Evolutionary conservation across 345 rosid species (phyloP), one percentile per base, ranked within the genome.

Genomic region (Kandelia obovata): DNA sequence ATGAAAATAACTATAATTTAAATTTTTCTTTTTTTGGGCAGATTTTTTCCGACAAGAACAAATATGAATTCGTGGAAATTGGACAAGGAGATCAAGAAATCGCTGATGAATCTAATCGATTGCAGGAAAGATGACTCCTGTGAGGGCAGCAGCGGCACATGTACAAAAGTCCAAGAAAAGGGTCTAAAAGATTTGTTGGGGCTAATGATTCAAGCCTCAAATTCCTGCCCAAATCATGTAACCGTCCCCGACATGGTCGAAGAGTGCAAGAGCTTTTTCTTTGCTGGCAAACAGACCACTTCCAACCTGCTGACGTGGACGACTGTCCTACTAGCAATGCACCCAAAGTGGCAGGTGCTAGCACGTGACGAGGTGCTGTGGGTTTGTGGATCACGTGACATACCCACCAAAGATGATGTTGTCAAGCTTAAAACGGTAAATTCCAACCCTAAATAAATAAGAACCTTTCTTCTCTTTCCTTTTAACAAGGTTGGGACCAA

Each of bases 221-320:
- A 82, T 53, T 30, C 70, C 60, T 39, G 69, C 49, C 10, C 76
- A 32, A 82, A 87, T 23, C 26, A 55, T 35, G 88, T 91, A 58
- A 77, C 66, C 10, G 63, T 72, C 4, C 53, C 64, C 25, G 80
- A 72, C 73, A 77, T 77, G 6, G 70, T 87, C 0, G 92, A 87
- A 67, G 97, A 91, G 72, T 89, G 92, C 73, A 87, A 87, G 62
- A 56, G 85, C 47, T 87, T 91, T 69, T 83, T 86, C 77, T 67
- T 89, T 4, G 91, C 91, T 5, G 92, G 92, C 8, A 84, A 87
- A 64, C 89, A 89, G 72, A 91, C 92, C 68, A 87, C 92, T 0
- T 77, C 95, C 5, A 76, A 73, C 27, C 66, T 86, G 64, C 86
- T 88, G 11, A 81, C 81, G 47, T 91, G 97, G 97, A 84, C 89